phyloP scores from a whole-genome alignment of 768 basidiomycete species.

The Lactarius deliciosus region DNA sequence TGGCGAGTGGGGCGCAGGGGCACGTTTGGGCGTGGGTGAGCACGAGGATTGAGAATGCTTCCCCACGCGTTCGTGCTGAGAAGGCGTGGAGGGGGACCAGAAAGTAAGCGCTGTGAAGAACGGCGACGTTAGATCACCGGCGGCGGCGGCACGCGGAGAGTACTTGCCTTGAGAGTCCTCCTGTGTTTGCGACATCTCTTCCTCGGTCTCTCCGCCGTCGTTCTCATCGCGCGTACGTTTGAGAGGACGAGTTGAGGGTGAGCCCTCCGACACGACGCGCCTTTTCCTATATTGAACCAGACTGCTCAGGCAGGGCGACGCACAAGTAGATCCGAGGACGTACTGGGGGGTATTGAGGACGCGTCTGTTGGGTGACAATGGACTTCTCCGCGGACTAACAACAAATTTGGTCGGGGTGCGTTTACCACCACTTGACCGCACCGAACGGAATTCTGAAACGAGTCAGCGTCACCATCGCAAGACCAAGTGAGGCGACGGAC shows the following conservation, averaged over 20 bases:
- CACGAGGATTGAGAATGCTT: background rate
- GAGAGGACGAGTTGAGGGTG: conserved; percentile 4
- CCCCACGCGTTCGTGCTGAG: conserved; percentile 9
- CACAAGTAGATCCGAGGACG: background rate
- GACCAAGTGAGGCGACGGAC: background rate
- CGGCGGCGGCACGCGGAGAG: background rate
- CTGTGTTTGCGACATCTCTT: conserved; percentile 27
- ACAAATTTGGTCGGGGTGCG: conserved; percentile 2
- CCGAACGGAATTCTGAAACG: conserved; percentile 9
- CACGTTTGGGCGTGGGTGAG: background rate
- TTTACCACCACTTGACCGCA: background rate
- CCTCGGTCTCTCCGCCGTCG: conserved; percentile 1
- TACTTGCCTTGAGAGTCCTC: conserved; percentile 28
- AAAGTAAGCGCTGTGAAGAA: conserved; percentile 16
- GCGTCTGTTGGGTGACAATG: conserved; percentile 3
- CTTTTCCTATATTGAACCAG: conserved; percentile 11
- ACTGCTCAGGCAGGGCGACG: background rate
- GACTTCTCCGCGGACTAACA: conserved; percentile 1
- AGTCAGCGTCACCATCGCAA: background rate
- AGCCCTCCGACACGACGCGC: conserved; percentile 1
- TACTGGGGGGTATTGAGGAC: conserved; percentile 21
- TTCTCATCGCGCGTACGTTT: conserved; percentile 13
- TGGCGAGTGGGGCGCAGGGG: conserved; percentile 9
- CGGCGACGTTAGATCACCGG: background rate
- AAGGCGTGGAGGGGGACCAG: conserved; percentile 21